Base-by-base conservation (phyloP, 108 stramenopile species). In the Nannochloropsis salina region DNA sequence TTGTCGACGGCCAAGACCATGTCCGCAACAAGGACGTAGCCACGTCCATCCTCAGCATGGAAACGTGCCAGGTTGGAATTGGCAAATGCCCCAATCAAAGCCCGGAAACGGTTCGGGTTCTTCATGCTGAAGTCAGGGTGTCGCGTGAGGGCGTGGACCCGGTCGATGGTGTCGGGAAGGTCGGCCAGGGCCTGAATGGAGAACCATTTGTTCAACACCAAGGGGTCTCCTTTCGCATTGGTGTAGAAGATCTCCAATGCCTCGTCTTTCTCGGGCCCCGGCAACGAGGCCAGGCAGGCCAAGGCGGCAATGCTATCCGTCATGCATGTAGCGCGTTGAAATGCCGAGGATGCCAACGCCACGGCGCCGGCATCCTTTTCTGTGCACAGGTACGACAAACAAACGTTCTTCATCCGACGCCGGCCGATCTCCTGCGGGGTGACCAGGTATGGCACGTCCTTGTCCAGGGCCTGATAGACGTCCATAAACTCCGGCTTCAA, bases 261-360 rank as follows among this genome's bases (percentile, higher is more conserved):
- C 79, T 91, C 92, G 81, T 92, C 83, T 40, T 94, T 51, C 80
- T 93, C 42, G 12, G 42, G 43, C 41, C 94, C 94, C 85, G 93
- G 92, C 91, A 96, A 93, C 42, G 92, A 92, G 9, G 92, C 92
- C 81, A 98, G 91, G 45, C 85, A 83, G 15, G 86, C 85, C 41
- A 97, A 83, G n/a, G 95, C 96, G n/a, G 96, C 94, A 80, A 95
- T 86, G 83, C 93, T 92, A 83, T 98, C 97, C 12, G 97, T 97
- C 96, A 97, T 97, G 82, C 95, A 92, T 18, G 86, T 91, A 20
- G 96, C 94, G 20, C 85, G 85, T 61, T 92, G 85, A 88, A 92
- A 96, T 84, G 96, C 96, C 61, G 83, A 83, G 45, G 47, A 44
- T 84, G 88, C 86, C 44, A 90, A 86, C 43, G 83, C 84, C 9